Conservation (phyloP, 2,329 filamentous ascomycete species). For the Colletotrichum liaoningense region DNA sequence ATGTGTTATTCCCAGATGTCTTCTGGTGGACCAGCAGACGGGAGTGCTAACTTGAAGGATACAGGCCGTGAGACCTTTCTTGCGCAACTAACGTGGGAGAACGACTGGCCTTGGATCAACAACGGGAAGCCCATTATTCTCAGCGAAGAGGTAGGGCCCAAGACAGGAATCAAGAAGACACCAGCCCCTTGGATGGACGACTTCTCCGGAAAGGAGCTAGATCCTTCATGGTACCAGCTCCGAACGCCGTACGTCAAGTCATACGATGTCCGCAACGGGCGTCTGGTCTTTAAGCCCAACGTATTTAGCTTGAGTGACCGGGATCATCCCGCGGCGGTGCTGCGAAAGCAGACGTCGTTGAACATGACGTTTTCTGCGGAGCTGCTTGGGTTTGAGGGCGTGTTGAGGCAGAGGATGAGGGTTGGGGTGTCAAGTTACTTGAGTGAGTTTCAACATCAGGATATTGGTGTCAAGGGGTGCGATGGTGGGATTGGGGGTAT, state of each 20-base stretch:
- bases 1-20: too few relatives aligned
- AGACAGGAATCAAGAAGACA: not conserved
- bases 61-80: conserved; percentile 38
- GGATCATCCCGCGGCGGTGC: conserved; percentile 42
- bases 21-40: too few relatives aligned
- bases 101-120: conserved; percentile 40
- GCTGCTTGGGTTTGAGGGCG: conserved; percentile 28
- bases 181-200: conserved; percentile 9
- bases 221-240: conserved; percentile 26
- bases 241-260: conserved; percentile 26
- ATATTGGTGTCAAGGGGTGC: conserved; percentile 42
- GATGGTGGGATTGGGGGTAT: conserved; percentile 33
- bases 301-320: conserved; percentile 42
- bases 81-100: conserved; percentile 35
- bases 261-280: conserved; percentile 9
- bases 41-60: too few relatives aligned
- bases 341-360: conserved; percentile 43
- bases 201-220: not conserved
- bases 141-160: conserved; percentile 15
- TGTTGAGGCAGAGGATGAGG: conserved; percentile 37
- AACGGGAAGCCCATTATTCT: conserved; percentile 24
- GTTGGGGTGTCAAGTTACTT: conserved; percentile 42
- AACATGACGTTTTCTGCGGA: conserved; percentile 44
- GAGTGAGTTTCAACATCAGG: conserved; percentile 40
- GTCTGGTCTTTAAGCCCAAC: conserved; percentile 45